Evolutionary conservation across 371 early-diverging fungal species (phyloP).

Genomic region (Mucor plumbeus): DNA sequence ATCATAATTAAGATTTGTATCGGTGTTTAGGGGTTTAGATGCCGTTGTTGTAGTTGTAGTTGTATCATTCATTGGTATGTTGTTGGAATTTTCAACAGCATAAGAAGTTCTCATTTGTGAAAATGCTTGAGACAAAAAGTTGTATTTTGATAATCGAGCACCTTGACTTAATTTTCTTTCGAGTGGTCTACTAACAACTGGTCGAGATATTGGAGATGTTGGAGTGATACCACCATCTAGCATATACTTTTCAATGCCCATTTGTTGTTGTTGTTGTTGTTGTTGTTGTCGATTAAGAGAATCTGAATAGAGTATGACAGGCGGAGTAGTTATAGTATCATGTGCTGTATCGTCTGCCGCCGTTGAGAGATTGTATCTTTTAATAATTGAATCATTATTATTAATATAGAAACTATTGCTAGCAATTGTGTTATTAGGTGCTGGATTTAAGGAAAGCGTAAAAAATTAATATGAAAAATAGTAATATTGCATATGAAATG

Average conservation of each 20-base stretch:
- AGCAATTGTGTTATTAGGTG: not conserved
- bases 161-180: conserved; percentile 6
- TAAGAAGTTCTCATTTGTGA: conserved; percentile 32
- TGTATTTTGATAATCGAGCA: conserved; percentile 50
- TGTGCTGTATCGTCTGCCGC: not conserved
- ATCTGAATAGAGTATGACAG: conserved; percentile 8
- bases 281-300: not conserved
- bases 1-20: not conserved
- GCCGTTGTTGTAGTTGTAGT: not conserved
- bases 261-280: not conserved
- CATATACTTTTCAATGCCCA: not conserved
- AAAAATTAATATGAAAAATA: too few relatives aligned
- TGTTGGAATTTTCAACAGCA: not conserved
- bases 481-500: too few relatives aligned
- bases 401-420: not conserved
- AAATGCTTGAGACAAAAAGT: conserved; percentile 44
- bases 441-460: not conserved
- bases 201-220: not conserved
- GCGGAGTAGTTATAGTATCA: not conserved
- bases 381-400: not conserved
- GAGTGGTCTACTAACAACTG: not conserved
- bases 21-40: not conserved
- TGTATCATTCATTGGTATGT: not conserved
- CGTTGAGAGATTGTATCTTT: conserved; percentile 1
- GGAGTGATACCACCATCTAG: too few relatives aligned